Percentiles rank a stretch among this genome's conserved stretches.
Conservation (phyloP, 2,329 filamentous ascomycete genomes). For the Leptographium galeiforme region DNA sequence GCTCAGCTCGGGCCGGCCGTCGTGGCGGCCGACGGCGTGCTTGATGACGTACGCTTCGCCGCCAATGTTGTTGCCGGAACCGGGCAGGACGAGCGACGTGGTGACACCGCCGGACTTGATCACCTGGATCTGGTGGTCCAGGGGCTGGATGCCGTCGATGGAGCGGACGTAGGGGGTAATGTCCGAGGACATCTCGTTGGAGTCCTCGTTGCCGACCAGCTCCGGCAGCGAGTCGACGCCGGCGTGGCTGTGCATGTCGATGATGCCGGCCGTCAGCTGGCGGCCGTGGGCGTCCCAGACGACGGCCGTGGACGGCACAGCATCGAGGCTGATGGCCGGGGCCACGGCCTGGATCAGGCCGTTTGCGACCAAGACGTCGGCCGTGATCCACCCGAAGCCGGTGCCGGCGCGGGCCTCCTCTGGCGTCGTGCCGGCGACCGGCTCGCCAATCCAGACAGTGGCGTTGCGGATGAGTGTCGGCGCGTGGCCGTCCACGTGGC, state of each 20-base stretch:
- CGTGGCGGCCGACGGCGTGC: slow-evolving; percentile 45
- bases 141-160: slow-evolving; percentile 49
- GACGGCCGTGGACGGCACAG: slow-evolving; percentile 32
- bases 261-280: slow-evolving; percentile 51
- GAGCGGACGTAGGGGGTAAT: slow-evolving; percentile 56
- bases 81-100: slow-evolving; percentile 52
- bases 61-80: slow-evolving; percentile 60
- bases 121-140: slow-evolving; percentile 51
- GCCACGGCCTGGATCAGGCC: slow-evolving; percentile 47
- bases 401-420: slow-evolving; percentile 43
- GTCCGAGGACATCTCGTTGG: slow-evolving; percentile 49
- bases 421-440: slow-evolving; percentile 33
- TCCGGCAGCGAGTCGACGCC: slow-evolving; percentile 45
- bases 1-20: slow-evolving; percentile 50
- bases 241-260: slow-evolving; percentile 60
- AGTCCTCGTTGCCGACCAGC: slow-evolving; percentile 41
- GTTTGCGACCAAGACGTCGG: slow-evolving; percentile 47
- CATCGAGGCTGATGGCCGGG: slow-evolving; percentile 22
- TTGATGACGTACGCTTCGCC: slow-evolving; percentile 60
- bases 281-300: slow-evolving; percentile 47
- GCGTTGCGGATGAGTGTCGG: slow-evolving; percentile 54
- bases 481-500: slow-evolving; percentile 43
- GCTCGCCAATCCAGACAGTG: slow-evolving; percentile 53
- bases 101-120: slow-evolving; percentile 65
- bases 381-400: slow-evolving; percentile 44